phyloP scores from a whole-genome alignment of 2,329 filamentous ascomycete species.

The Beauveria sp. region DNA sequence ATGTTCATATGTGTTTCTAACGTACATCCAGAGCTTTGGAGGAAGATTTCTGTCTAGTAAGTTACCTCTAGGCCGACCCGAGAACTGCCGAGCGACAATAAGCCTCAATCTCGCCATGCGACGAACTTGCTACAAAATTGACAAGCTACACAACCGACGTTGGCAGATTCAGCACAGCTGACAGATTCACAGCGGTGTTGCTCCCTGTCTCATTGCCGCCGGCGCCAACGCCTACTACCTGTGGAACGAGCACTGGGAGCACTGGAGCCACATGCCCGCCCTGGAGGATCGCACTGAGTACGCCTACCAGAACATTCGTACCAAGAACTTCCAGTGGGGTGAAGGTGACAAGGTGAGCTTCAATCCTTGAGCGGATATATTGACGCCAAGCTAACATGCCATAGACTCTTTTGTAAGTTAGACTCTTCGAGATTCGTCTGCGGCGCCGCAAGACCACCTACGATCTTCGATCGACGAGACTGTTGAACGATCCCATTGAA shows the following conservation, averaged over 20 bases:
- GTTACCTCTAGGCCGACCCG: conserved; percentile 27
- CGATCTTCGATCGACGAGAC: background rate
- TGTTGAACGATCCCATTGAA: background rate
- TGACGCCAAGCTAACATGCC: conserved; percentile 18
- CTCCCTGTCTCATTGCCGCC: conserved; percentile 65
- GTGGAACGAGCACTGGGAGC: conserved; percentile 96
- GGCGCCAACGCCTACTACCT: conserved; percentile 79
- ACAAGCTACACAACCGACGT: background rate
- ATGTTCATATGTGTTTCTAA: conserved; percentile 23
- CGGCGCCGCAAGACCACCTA: background rate
- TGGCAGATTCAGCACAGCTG: conserved; percentile 13
- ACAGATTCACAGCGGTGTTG: conserved; percentile 53
- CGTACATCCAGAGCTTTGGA: conserved; percentile 69
- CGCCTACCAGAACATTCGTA: conserved; percentile 94
- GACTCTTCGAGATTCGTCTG: background rate
- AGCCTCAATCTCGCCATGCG: conserved; percentile 14
- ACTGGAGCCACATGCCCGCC: conserved; percentile 78
- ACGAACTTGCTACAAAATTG: conserved; percentile 16
- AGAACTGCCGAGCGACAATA: background rate
- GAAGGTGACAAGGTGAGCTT: conserved; percentile 80
- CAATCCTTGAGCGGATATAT: background rate
- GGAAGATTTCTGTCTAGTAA: conserved; percentile 94
- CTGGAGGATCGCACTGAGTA: conserved; percentile 90
- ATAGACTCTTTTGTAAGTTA: conserved; percentile 59
- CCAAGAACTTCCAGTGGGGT: conserved; percentile 93